Conservation (phyloP, 148 eudicot species). For the Diospyros lotus region DNA sequence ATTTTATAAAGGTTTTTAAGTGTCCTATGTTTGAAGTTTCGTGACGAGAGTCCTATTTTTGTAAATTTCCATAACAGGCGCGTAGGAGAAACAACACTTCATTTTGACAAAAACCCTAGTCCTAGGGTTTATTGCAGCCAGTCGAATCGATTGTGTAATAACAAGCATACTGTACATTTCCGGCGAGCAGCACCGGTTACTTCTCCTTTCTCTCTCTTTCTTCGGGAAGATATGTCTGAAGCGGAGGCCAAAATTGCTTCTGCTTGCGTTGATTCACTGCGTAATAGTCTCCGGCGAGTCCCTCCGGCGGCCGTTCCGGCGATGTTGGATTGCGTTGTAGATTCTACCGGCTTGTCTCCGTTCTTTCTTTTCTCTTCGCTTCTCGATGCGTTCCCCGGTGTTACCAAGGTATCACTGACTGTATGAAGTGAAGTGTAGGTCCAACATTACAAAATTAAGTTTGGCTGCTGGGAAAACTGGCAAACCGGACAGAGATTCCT, state of each 20-base stretch:
- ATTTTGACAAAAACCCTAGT: background rate
- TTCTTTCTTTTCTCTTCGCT: slow-evolving; percentile 52
- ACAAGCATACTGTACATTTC: background rate
- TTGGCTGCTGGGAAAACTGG: background rate
- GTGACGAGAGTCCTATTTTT: too few relatives aligned
- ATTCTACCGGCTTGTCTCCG: slow-evolving; percentile 55
- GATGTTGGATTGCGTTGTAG: slow-evolving; percentile 70
- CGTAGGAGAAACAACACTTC: background rate
- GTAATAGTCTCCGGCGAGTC: slow-evolving; percentile 58
- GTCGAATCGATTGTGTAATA: background rate
- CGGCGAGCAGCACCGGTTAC: too few relatives aligned
- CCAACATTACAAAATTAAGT: background rate
- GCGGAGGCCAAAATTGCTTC: slow-evolving; percentile 9
- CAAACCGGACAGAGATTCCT: background rate
- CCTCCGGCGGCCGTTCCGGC: slow-evolving; percentile 83
- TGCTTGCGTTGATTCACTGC: slow-evolving; percentile 23
- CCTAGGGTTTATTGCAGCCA: background rate
- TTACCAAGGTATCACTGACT: slow-evolving; percentile 38
- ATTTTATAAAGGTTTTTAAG: too few relatives aligned
- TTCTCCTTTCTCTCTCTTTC: too few relatives aligned
- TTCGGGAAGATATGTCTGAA: slow-evolving; percentile 5
- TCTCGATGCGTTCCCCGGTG: slow-evolving; percentile 36
- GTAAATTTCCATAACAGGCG: background rate
- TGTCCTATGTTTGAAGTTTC: too few relatives aligned
- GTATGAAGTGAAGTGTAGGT: background rate